Evolutionary conservation across 768 basidiomycete species (phyloP).

Genomic region (Tylopilus plumbeoviolaceoides): DNA sequence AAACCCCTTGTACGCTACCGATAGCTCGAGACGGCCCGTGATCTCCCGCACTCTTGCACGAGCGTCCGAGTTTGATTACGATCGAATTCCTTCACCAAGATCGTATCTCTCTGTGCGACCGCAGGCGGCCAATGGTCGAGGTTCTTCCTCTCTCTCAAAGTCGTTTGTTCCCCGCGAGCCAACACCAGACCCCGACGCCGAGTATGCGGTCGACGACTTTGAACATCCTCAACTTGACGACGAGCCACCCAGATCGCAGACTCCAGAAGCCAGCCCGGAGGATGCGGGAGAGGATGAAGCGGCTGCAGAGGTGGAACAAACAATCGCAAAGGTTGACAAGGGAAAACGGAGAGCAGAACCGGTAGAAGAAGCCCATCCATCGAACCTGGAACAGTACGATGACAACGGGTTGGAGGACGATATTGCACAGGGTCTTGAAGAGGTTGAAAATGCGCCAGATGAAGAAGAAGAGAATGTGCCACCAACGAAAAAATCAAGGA

Average conservation of each 20-base stretch:
- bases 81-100: constrained; percentile 59
- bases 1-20: constrained; percentile 38
- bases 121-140: constrained; percentile 32
- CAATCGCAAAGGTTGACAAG: constrained; percentile 31
- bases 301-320: constrained; percentile 31
- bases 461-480: constrained; percentile 40
- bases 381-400: constrained; percentile 6
- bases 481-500: constrained; percentile 25
- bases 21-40: constrained; percentile 30
- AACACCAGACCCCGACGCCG: constrained; percentile 21
- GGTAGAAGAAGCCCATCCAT: constrained; percentile 11
- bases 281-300: constrained; percentile 30
- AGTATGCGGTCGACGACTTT: constrained; percentile 29
- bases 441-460: constrained; percentile 50
- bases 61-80: constrained; percentile 55
- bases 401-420: constrained; percentile 39
- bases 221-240: constrained; percentile 20
- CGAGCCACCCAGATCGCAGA: constrained; percentile 39
- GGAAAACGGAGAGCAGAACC: constrained; percentile 39
- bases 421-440: constrained; percentile 39
- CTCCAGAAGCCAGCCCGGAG: constrained; percentile 48
- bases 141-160: constrained; percentile 33
- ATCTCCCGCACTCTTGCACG: constrained; percentile 47
- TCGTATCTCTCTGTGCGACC: constrained; percentile 30
- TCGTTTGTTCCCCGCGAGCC: constrained; percentile 20